Evolutionary conservation across 768 basidiomycete genomes (phyloP), one percentile per base, ranked within the genome.

Genomic region (Lactarius hatsudake): DNA sequence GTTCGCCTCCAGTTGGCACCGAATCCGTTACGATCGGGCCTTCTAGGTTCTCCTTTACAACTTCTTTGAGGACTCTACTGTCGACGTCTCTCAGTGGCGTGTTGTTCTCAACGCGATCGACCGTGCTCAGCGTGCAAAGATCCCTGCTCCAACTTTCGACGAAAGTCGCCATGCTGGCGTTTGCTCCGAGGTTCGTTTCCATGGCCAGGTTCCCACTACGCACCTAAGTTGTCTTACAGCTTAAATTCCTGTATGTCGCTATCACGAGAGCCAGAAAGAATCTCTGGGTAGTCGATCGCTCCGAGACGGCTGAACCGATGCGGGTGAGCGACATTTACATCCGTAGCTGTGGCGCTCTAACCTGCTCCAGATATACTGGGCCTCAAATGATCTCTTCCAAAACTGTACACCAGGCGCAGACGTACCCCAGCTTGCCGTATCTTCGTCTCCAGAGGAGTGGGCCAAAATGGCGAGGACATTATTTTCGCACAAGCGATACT

Each of bases 181-280:
- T 56, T 67, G 71, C 63, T 45, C 45, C 5, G 67, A 72, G 65
- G 66, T 72, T 23, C 23, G 59, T 20, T 32, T 1, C 30, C n/a
- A 8, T 10, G 15, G 8, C 17, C 26, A 3, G 10, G 28, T 17
- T 45, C 38, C 12, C 40, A 54, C 20, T 5, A 59, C 18, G 12
- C 13, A 20, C 26, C 23, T 67, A 30, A 63, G 28, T 17, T 55
- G 3, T 51, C 34, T 30, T 3, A 36, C 34, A 88, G 87, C 75
- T 89, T 13, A 89, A 89, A 68, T 81, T 79, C 48, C 74, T 89
- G 0, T 89, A 89, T 63, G 87, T 89, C 5, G 88, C 86, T 0
- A 81, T 89, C 23, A 89, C 88, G 1, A 75, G 88, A 38, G 86
- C 88, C 0, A 80, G 86, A 59, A 86, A 86, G 59, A 87, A 87